Evolutionary conservation across 1,284 basidiomycete species (phyloP).

Genomic region (Coniferiporia sulphurascens): DNA sequence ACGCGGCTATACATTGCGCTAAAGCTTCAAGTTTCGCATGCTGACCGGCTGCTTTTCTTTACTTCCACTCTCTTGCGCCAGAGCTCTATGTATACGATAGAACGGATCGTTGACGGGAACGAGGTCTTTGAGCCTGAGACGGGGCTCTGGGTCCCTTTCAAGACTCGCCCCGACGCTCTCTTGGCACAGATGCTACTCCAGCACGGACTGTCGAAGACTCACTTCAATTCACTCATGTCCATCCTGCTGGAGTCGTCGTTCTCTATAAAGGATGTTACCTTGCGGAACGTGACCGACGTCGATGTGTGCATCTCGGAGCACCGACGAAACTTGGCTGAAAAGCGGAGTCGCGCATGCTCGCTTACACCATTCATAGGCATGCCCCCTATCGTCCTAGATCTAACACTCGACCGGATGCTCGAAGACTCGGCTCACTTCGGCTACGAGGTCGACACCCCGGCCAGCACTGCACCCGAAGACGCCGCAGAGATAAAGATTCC

Average conservation of each 20-base stretch:
- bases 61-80: too few species aligned
- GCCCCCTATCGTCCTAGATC: slow-evolving; percentile 8
- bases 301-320: slow-evolving; percentile 10
- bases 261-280: neutral
- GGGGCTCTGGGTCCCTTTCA: slow-evolving; percentile 5
- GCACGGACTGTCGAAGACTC: neutral
- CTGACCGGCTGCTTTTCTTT: too few species aligned
- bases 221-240: slow-evolving; percentile 10
- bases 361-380: neutral
- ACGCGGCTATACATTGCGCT: too few species aligned
- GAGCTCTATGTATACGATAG: neutral
- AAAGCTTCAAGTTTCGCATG: too few species aligned
- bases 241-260: slow-evolving; percentile 8
- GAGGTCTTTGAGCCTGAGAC: slow-evolving; percentile 1
- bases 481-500: neutral
- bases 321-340: slow-evolving; percentile 2
- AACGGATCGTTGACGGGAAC: neutral
- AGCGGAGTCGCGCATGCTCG: neutral
- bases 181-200: slow-evolving; percentile 7
- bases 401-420: slow-evolving; percentile 5
- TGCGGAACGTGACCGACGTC: slow-evolving; percentile 8
- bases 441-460: slow-evolving; percentile 1
- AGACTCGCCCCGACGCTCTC: slow-evolving; percentile 12
- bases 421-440: slow-evolving; percentile 3
- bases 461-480: neutral